Conservation (phyloP, 2,329 filamentous ascomycete species). For the Alternaria alternata region DNA sequence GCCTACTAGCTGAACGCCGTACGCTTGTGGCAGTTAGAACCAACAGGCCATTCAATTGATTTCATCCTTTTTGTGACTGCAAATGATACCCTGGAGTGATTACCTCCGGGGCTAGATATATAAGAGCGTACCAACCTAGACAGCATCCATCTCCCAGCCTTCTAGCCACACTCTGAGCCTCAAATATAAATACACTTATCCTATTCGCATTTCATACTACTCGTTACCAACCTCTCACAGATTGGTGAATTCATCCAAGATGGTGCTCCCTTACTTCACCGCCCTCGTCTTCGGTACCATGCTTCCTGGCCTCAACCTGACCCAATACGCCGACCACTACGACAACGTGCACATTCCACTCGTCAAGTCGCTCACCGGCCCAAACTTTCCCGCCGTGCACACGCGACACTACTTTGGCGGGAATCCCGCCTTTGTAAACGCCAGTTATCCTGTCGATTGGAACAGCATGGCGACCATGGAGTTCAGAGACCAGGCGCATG, state of each 20-base stretch:
- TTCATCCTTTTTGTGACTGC: neutral
- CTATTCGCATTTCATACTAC: fast-evolving
- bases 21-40: constrained; percentile 1
- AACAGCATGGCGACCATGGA: neutral
- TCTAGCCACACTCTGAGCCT: neutral
- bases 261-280: constrained; percentile 4
- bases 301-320: neutral
- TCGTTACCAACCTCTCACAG: neutral
- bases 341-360: constrained; percentile 5
- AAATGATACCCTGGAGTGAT: neutral
- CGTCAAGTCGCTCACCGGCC: constrained; percentile 1
- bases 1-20: neutral
- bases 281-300: constrained; percentile 4
- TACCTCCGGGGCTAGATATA: neutral
- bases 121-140: neutral
- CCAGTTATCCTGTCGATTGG: neutral
- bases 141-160: neutral
- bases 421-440: neutral
- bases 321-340: constrained; percentile 2
- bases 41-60: neutral
- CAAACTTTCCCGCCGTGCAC: constrained; percentile 1
- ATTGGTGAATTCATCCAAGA: neutral
- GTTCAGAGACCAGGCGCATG: neutral
- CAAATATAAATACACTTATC: neutral
- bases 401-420: constrained; percentile 1